phyloP scores from a whole-genome alignment of 306 rosid species.

The Prunus dulcis region DNA sequence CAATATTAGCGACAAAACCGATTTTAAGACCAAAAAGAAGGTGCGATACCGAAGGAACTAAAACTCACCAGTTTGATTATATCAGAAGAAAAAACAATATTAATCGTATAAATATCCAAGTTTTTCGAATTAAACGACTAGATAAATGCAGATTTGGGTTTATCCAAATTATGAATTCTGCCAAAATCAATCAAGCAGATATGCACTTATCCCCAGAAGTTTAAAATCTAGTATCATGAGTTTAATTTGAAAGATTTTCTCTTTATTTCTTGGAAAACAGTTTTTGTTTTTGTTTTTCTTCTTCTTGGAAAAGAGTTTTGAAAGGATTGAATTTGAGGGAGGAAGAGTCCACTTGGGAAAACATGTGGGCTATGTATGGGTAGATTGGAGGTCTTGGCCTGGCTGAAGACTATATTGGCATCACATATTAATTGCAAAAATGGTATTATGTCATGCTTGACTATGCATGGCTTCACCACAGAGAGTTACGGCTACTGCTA shows the following conservation, averaged over 20 bases:
- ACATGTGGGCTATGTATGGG: no score
- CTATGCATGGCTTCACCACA: not conserved
- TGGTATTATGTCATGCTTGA: not conserved
- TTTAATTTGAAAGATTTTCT: constrained; percentile 1
- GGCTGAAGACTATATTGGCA: not conserved
- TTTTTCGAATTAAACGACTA: not conserved
- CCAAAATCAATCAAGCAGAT: constrained; percentile 3
- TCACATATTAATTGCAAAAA: not conserved
- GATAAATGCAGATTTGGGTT: not conserved
- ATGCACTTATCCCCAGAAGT: constrained; percentile 4
- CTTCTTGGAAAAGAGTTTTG: not conserved
- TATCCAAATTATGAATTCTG: not conserved
- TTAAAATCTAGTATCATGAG: not conserved
- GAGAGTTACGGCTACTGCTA: not conserved
- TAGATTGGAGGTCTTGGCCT: not conserved
- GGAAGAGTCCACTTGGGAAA: no score
- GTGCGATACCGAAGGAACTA: no score
- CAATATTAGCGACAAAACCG: no score
- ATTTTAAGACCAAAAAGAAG: no score
- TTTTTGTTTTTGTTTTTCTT: no score
- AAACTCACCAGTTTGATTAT: no score
- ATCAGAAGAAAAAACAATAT: no score
- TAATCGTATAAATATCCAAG: no score
- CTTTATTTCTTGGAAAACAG: not conserved
- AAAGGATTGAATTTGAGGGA: not conserved